A percentile compares a stretch with the other conserved stretches of the same genome.
phyloP scores from a whole-genome alignment of 257 asterid species.

The Plantago major region DNA sequence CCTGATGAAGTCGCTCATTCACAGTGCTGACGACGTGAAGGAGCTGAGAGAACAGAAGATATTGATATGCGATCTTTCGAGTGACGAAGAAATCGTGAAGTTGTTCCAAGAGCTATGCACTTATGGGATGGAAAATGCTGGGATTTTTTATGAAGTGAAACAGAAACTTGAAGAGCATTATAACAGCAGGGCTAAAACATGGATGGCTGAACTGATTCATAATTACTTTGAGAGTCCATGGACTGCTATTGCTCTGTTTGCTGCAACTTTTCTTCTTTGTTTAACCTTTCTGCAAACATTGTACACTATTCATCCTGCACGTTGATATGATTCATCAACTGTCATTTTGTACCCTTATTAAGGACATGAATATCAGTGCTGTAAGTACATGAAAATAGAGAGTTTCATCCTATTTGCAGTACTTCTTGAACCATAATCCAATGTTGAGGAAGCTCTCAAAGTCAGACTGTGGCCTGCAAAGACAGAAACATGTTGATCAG shows the following conservation, averaged over 20 bases:
- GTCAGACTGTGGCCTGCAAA: conserved; percentile 61
- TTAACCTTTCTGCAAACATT: conserved; percentile 9
- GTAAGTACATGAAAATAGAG: neutral
- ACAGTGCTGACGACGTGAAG: conserved; percentile 24
- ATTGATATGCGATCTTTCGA: conserved; percentile 19
- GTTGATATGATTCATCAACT: neutral
- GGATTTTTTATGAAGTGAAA: neutral
- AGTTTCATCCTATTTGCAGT: conserved; percentile 30
- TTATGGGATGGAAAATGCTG: neutral
- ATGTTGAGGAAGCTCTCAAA: conserved; percentile 64
- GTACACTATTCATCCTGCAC: conserved; percentile 6
- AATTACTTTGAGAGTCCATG: conserved; percentile 22
- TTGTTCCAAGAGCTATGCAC: conserved; percentile 16
- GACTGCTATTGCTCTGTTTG: conserved; percentile 16
- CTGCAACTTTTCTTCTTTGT: conserved; percentile 14
- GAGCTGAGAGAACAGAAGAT: conserved; percentile 28
- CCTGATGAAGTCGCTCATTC: conserved; percentile 32
- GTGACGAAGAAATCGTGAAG: conserved; percentile 26
- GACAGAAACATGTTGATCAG: neutral
- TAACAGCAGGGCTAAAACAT: conserved; percentile 7
- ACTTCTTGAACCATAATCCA: conserved; percentile 65
- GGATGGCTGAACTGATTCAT: conserved; percentile 25
- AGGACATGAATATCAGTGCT: no score
- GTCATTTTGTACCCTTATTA: neutral
- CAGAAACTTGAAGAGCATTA: conserved; percentile 8